Evolutionary conservation across 495 filamentous ascomycete genomes (phyloP), one percentile per base, ranked within the genome.

Genomic region (Thermothielavioides terrestris): DNA sequence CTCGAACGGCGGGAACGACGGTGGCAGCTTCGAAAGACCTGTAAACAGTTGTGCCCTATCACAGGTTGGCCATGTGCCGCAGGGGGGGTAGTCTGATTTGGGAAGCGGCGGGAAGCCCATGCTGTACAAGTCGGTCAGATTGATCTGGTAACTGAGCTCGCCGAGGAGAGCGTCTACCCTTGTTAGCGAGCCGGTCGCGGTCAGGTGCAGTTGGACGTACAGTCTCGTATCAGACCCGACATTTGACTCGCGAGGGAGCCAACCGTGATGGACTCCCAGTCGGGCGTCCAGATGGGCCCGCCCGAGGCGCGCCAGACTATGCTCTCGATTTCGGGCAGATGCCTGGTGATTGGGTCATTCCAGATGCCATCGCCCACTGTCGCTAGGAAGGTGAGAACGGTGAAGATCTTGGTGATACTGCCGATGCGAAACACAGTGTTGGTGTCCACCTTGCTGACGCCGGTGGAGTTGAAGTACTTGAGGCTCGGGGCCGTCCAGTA

Each of bases 181-280:
- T 42, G 37, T 40, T 14, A 25, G 20, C 9, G 11, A 25, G 2
- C 8, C 10, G 0, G 6, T 23, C 15, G 15, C 6, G 34, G 2
- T 20, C 12, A 12, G 36, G 10, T 0, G 11, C 18, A 10, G 12
- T 39, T 23, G 20, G 18, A n/a, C 64, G 55, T 54, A 69, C 67
- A 70, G 21, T 69, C 67, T 45, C 74, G 63, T 20, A 69, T 69
- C 31, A 79, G 60, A 0, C 75, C 78, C 12, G 77, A 67, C 23
- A 74, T 64, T 50, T 81, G 78, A 36, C 67, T 73, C 0, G 76
- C 77, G 34, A 82, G 53, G 4, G 75, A 69, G 0, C 77, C 73
- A 11, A 81, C 63, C 0, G 77, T 81, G 27, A 81, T 67, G 2
- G 77, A 68, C 1, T 75, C 64, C 79, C 79, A 82, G 17, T 70